Conservation (phyloP, 2,329 filamentous ascomycete species). For the Xylariaceae sp. region DNA sequence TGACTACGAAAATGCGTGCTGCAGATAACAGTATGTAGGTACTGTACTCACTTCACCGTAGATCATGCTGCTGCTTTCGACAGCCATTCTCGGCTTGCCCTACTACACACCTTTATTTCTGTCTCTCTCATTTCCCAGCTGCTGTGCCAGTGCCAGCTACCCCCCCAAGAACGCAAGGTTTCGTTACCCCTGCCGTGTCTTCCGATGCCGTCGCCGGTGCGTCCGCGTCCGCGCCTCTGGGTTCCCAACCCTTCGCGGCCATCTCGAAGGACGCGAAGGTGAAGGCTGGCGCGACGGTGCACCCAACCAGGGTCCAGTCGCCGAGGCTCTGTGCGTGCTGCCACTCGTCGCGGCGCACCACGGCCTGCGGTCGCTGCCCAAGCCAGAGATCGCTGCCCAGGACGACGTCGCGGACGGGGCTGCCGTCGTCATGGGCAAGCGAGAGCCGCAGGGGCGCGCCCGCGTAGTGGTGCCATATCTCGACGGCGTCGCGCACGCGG, state of each 20-base stretch:
- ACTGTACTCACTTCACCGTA: too few relatives aligned
- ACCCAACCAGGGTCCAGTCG: constrained; percentile 34
- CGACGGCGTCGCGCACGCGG: constrained; percentile 40
- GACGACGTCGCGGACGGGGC: constrained; percentile 28
- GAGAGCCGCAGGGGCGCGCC: constrained; percentile 43
- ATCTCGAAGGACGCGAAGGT: not conserved
- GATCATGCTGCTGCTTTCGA: too few relatives aligned
- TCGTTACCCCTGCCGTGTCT: too few relatives aligned
- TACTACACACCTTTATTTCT: too few relatives aligned
- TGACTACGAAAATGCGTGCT: too few relatives aligned
- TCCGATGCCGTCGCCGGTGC: too few relatives aligned
- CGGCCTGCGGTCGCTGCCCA: constrained; percentile 38
- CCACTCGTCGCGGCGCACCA: constrained; percentile 38
- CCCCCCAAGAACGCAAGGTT: too few relatives aligned
- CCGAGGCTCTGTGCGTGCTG: constrained; percentile 40
- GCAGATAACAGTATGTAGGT: too few relatives aligned
- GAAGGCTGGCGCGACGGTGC: constrained; percentile 3
- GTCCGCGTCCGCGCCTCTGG: not conserved
- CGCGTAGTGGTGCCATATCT: constrained; percentile 51
- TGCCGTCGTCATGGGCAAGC: constrained; percentile 39
- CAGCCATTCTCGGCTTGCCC: too few relatives aligned
- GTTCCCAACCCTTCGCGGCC: constrained; percentile 1
- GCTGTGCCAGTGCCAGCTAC: too few relatives aligned
- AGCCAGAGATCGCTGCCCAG: constrained; percentile 37
- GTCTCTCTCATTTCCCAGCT: too few relatives aligned